A percentile compares a stretch with the other conserved stretches of the same genome.
Evolutionary conservation across 192 early-diverging fungal species (phyloP).

Genomic region (Pilobolus umbonatus): DNA sequence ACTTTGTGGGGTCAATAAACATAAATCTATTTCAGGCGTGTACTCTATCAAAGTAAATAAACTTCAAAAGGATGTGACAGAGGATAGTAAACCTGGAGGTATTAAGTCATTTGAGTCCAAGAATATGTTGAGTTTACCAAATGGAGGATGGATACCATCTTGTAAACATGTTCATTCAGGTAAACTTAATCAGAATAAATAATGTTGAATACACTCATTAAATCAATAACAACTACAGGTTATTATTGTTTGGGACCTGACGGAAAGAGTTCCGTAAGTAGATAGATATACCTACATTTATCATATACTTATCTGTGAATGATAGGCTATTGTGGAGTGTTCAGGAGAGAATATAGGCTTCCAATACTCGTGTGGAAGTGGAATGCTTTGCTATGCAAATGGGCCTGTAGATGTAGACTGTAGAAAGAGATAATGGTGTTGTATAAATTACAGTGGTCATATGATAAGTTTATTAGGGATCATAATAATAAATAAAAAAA

Average conservation of each 20-base stretch:
- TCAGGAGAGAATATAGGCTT: conserved; percentile 7
- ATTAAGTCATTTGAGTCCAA: neutral
- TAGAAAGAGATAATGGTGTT: neutral
- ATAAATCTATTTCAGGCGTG: too few relatives aligned
- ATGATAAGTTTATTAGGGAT: too few relatives aligned
- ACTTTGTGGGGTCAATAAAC: too few relatives aligned
- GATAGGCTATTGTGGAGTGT: conserved; percentile 1
- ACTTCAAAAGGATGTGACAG: too few relatives aligned
- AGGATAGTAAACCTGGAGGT: neutral
- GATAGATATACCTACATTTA: neutral
- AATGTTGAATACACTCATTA: neutral
- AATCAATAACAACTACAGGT: neutral
- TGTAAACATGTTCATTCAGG: conserved; percentile 7
- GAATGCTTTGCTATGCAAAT: neutral
- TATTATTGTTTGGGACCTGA: conserved; percentile 1
- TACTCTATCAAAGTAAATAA: too few relatives aligned
- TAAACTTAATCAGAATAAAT: neutral
- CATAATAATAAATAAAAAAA: neutral
- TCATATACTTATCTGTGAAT: neutral
- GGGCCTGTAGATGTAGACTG: conserved; percentile 6
- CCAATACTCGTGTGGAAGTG: conserved; percentile 3
- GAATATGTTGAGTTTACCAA: neutral
- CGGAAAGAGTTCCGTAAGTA: neutral
- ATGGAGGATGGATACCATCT: conserved; percentile 6
- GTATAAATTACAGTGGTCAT: too few relatives aligned